These are phyloP conservation scores for Zygotorulaspora danielsina DNA, from an alignment of 805 yeast genomes.

Conservation along the genomic window DNA sequence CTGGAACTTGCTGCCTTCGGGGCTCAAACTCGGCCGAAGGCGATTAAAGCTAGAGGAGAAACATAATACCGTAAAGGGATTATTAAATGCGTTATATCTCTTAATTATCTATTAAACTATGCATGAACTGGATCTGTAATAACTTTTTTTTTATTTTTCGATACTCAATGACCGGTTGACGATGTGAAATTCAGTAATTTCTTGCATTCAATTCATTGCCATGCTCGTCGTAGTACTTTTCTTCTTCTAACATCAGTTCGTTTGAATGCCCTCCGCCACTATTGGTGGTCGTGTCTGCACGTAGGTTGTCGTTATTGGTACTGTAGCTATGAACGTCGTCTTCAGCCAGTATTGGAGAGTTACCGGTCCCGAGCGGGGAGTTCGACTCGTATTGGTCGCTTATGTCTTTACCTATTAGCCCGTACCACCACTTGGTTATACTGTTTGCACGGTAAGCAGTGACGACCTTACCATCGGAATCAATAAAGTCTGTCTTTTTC, in stretches of 20 bases:
- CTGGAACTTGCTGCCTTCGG: too few species aligned
- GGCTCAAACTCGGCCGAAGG: too few species aligned
- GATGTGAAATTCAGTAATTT: too few species aligned
- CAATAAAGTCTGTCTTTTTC: conserved; percentile 33
- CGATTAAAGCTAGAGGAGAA: too few species aligned
- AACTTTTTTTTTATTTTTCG: too few species aligned
- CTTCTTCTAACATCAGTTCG: conserved; percentile 18
- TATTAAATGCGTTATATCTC: too few species aligned
- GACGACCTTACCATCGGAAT: conserved; percentile 38
- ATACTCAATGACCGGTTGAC: too few species aligned
- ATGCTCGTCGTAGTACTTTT: conserved; percentile 17
- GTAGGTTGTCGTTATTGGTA: conserved; percentile 9
- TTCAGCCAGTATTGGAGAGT: conserved; percentile 10
- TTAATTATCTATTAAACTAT: background rate
- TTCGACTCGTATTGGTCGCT: conserved; percentile 23
- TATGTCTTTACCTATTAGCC: conserved; percentile 29
- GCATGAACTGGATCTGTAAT: too few species aligned
- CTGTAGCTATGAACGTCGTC: conserved; percentile 10
- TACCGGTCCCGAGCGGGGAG: conserved; percentile 20
- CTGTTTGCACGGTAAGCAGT: conserved; percentile 33
- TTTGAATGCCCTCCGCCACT: conserved; percentile 13
- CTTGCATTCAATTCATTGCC: conserved; percentile 18
- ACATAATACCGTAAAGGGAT: too few species aligned
- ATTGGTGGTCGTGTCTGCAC: conserved; percentile 11
- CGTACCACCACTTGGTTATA: conserved; percentile 31